phyloP scores from a whole-genome alignment of 176 grass and related monocot species.

The Rhynchospora pubera region DNA sequence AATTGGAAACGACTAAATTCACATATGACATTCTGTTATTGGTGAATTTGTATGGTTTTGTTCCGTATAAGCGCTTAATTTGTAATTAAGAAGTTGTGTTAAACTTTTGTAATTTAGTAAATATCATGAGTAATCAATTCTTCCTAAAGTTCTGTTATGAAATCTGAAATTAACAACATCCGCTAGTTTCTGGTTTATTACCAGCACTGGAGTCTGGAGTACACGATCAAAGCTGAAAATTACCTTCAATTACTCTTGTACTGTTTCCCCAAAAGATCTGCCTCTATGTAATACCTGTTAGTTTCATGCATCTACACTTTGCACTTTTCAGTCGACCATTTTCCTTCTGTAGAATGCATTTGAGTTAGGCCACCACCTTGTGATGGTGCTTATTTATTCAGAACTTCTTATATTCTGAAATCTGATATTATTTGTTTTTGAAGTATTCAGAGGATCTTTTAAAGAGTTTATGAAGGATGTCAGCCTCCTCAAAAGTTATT shows the following conservation, averaged over 20 bases:
- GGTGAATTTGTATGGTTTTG: neutral
- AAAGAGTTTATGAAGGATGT: conserved; percentile 15
- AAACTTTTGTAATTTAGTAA: neutral
- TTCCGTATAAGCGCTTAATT: neutral
- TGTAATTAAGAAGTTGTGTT: neutral
- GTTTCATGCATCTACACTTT: neutral
- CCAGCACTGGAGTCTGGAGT: no score
- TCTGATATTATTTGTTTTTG: neutral
- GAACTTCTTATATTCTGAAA: neutral
- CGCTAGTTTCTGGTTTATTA: no score
- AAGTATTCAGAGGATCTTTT: neutral
- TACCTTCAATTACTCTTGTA: neutral
- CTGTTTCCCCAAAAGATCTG: neutral
- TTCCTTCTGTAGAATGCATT: neutral
- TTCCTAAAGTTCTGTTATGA: neutral
- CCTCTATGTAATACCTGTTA: neutral
- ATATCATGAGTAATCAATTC: neutral
- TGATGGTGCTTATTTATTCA: neutral
- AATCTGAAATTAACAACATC: no score
- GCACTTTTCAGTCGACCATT: neutral
- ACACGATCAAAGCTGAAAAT: neutral
- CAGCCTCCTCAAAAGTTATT: conserved; percentile 18
- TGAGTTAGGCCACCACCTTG: neutral
- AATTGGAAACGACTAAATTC: neutral
- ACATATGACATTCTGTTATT: neutral